Percentiles rank a stretch among this genome's conserved stretches.
These are phyloP conservation scores for Candolleomyces efflorescens DNA, from an alignment of 768 basidiomycete genomes.

Conservation along the genomic window DNA sequence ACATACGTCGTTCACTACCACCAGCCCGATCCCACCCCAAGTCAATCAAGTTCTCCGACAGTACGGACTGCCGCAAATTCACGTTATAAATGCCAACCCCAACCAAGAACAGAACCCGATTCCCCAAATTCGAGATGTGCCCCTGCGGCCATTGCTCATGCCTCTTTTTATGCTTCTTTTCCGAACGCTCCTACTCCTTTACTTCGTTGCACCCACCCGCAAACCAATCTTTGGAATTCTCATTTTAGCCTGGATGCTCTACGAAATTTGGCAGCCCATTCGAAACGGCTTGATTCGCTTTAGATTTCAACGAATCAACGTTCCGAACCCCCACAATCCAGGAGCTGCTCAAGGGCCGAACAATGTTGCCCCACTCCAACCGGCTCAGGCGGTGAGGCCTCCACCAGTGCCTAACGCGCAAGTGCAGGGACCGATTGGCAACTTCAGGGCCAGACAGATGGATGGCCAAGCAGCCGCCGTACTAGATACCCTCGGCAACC, in stretches of 20 bases:
- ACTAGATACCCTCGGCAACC: constrained; percentile 50
- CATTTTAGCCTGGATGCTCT: constrained; percentile 65
- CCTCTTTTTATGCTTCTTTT: constrained; percentile 65
- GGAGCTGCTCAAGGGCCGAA: constrained; percentile 15
- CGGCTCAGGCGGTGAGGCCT: constrained; percentile 5
- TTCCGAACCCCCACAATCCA: neutral
- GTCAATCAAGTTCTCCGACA: constrained; percentile 62
- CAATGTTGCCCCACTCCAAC: constrained; percentile 8
- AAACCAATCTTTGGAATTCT: constrained; percentile 68
- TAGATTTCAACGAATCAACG: constrained; percentile 17
- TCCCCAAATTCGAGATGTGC: constrained; percentile 51
- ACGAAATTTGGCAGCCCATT: constrained; percentile 73
- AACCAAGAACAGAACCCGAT: constrained; percentile 25
- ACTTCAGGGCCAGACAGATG: constrained; percentile 17
- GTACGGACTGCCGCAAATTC: constrained; percentile 54
- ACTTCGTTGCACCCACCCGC: constrained; percentile 72
- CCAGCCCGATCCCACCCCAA: constrained; percentile 35
- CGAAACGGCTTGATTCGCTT: constrained; percentile 38
- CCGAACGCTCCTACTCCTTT: constrained; percentile 64
- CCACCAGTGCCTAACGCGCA: constrained; percentile 13
- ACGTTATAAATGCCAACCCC: constrained; percentile 28
- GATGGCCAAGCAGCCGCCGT: constrained; percentile 30
- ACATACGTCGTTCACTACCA: constrained; percentile 18
- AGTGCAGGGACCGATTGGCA: constrained; percentile 9
- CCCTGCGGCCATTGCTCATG: constrained; percentile 62